Evolutionary conservation across 1,139 yeast genomes (phyloP).

Genomic region (Geotrichum cucujoidarum): DNA sequence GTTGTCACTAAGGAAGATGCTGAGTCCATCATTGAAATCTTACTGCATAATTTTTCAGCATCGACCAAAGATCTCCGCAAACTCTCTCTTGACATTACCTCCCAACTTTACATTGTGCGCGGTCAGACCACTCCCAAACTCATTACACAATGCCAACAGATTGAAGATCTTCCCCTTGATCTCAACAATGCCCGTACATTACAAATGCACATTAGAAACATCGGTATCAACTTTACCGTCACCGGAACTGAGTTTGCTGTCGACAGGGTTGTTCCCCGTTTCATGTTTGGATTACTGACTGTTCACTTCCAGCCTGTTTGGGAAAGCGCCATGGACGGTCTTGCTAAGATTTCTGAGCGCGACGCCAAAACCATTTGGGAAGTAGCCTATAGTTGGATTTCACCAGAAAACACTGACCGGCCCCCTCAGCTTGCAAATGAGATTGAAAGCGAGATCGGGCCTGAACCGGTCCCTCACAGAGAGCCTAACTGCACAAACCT

Average conservation of each 20-base stretch:
- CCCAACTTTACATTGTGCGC: constrained; percentile 33
- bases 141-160: constrained; percentile 44
- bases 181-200: constrained; percentile 73
- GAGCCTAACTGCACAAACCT: constrained; percentile 15
- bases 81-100: constrained; percentile 43
- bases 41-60: constrained; percentile 12
- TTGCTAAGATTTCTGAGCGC: constrained; percentile 46
- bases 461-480: constrained; percentile 9
- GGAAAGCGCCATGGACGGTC: constrained; percentile 63
- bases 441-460: constrained; percentile 13
- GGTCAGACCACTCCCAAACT: constrained; percentile 32
- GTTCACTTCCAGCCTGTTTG: constrained; percentile 81
- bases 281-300: constrained; percentile 67
- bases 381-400: constrained; percentile 26
- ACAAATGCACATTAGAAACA: constrained; percentile 59
- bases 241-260: constrained; percentile 30
- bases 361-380: constrained; percentile 55
- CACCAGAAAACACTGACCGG: constrained; percentile 11
- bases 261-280: constrained; percentile 46
- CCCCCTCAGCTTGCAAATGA: constrained; percentile 6
- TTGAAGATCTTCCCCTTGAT: constrained; percentile 70
- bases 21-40: constrained; percentile 1
- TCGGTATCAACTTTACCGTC: constrained; percentile 49
- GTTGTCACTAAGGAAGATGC: constrained; percentile 4
- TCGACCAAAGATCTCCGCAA: constrained; percentile 49